phyloP scores from a whole-genome alignment of 2,329 filamentous ascomycete species.

The Nothophoma quercina region DNA sequence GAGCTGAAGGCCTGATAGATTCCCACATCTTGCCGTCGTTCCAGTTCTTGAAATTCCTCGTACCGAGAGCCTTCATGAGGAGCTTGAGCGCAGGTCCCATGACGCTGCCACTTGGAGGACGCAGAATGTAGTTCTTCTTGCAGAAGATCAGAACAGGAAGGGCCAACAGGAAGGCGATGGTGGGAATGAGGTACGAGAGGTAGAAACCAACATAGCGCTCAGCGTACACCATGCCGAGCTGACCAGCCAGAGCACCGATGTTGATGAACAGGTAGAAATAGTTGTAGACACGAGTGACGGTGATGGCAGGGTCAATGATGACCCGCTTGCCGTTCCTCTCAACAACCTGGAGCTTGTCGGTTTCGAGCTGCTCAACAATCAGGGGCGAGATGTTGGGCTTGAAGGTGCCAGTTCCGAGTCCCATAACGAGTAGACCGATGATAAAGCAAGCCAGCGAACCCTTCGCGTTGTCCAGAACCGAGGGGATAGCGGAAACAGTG shows the following conservation, averaged over 20 bases:
- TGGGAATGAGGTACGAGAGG: constrained; percentile 74
- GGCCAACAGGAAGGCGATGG: constrained; percentile 66
- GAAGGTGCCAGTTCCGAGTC: constrained; percentile 72
- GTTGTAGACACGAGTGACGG: constrained; percentile 73
- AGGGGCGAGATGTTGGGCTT: constrained; percentile 69
- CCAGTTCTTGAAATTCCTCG: constrained; percentile 63
- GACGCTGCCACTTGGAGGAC: constrained; percentile 72
- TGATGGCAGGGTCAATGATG: constrained; percentile 71
- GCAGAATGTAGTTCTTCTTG: constrained; percentile 67
- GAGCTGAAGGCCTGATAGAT: constrained; percentile 68
- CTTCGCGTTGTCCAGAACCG: constrained; percentile 56
- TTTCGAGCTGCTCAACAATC: constrained; percentile 69
- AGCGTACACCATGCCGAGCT: constrained; percentile 50
- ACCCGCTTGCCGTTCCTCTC: constrained; percentile 62
- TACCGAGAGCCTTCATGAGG: constrained; percentile 59
- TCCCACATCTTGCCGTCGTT: constrained; percentile 68
- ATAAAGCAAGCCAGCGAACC: constrained; percentile 64
- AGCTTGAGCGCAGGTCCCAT: constrained; percentile 70
- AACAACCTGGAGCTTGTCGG: constrained; percentile 59
- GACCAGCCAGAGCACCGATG: constrained; percentile 46
- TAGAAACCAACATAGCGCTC: constrained; percentile 71
- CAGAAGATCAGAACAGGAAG: constrained; percentile 66
- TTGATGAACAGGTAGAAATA: constrained; percentile 52
- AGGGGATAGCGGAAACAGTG: constrained; percentile 62
- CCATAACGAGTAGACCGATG: constrained; percentile 67